A percentile compares a stretch with the other conserved stretches of the same genome.
These are phyloP conservation scores for Breynia disticha DNA, from an alignment of 441 rosid genomes.

Conservation along the genomic window DNA sequence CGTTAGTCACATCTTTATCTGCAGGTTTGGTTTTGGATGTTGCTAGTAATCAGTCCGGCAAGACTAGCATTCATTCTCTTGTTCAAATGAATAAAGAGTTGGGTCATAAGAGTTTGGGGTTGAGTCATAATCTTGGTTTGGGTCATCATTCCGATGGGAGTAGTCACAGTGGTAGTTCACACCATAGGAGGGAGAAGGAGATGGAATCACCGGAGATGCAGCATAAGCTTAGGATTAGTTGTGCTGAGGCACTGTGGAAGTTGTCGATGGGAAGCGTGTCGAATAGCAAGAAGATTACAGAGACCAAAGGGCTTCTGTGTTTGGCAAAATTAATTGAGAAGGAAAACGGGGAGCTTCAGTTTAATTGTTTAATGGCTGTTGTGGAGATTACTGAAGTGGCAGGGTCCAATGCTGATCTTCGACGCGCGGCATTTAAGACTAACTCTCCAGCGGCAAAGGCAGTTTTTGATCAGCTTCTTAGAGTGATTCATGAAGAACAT, in stretches of 20 bases:
- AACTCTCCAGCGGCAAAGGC: slow-evolving; percentile 68
- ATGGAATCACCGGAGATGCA: slow-evolving; percentile 31
- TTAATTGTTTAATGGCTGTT: slow-evolving; percentile 46
- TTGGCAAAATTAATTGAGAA: slow-evolving; percentile 42
- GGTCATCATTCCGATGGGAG: slow-evolving; percentile 34
- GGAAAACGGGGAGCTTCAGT: slow-evolving; percentile 44
- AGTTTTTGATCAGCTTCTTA: slow-evolving; percentile 47
- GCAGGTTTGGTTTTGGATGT: slow-evolving; percentile 33
- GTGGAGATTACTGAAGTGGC: slow-evolving; percentile 49
- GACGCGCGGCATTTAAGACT: slow-evolving; percentile 48
- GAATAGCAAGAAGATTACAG: slow-evolving; percentile 38
- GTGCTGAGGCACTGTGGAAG: slow-evolving; percentile 48
- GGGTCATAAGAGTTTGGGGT: slow-evolving; percentile 4
- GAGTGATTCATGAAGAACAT: slow-evolving; percentile 27
- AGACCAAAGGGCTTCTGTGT: slow-evolving; percentile 55
- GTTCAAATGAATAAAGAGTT: slow-evolving; percentile 49
- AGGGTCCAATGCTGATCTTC: slow-evolving; percentile 43
- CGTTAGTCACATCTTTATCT: slow-evolving; percentile 38
- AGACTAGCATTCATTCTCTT: slow-evolving; percentile 38
- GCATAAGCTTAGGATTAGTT: slow-evolving; percentile 32
- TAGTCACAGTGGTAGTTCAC: slow-evolving; percentile 17
- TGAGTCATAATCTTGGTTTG: slow-evolving; percentile 13
- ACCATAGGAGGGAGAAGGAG: slow-evolving; percentile 42
- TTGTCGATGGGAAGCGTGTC: slow-evolving; percentile 27
- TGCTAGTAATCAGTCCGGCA: slow-evolving; percentile 11